Evolutionary conservation across 1,284 basidiomycete genomes (phyloP).

Genomic region (Vanrija humicola): DNA sequence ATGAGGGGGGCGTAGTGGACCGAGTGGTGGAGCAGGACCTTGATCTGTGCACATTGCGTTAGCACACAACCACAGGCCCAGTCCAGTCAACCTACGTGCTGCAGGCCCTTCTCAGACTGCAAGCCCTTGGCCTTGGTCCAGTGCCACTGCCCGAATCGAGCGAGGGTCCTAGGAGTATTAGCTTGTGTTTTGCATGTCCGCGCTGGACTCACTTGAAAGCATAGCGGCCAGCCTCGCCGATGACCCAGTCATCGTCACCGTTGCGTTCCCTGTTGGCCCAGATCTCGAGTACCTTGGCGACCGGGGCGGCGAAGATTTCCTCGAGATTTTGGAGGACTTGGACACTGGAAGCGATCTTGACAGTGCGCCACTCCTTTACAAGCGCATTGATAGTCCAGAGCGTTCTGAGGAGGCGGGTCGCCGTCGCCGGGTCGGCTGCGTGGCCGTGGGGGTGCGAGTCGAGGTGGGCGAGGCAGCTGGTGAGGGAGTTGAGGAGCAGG

Average conservation of each 20-base stretch:
- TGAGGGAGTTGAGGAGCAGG: conserved; percentile 37
- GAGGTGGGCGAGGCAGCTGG: conserved; percentile 33
- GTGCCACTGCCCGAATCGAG: conserved; percentile 42
- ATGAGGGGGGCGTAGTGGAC: conserved; percentile 42
- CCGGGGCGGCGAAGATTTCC: conserved; percentile 32
- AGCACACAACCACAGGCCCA: neutral
- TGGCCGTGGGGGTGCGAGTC: conserved; percentile 10
- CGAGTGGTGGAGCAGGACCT: conserved; percentile 35
- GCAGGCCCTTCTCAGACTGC: conserved; percentile 30
- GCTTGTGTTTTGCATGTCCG: neutral
- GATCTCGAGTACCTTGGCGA: conserved; percentile 34
- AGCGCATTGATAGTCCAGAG: conserved; percentile 49
- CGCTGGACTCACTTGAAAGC: conserved; percentile 45
- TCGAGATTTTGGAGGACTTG: conserved; percentile 42
- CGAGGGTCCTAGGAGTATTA: conserved; percentile 31
- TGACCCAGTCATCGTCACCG: conserved; percentile 36
- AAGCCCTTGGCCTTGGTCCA: conserved; percentile 43
- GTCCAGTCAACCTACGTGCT: conserved; percentile 25
- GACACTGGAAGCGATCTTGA: conserved; percentile 43
- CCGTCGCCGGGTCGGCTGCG: conserved; percentile 23
- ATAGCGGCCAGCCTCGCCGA: conserved; percentile 45
- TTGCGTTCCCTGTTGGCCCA: conserved; percentile 32
- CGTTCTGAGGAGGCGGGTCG: conserved; percentile 44
- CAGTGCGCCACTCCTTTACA: conserved; percentile 48
- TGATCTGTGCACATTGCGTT: conserved; percentile 23